phyloP scores from a whole-genome alignment of 2,329 filamentous ascomycete species.

The Cercospora sp. region DNA sequence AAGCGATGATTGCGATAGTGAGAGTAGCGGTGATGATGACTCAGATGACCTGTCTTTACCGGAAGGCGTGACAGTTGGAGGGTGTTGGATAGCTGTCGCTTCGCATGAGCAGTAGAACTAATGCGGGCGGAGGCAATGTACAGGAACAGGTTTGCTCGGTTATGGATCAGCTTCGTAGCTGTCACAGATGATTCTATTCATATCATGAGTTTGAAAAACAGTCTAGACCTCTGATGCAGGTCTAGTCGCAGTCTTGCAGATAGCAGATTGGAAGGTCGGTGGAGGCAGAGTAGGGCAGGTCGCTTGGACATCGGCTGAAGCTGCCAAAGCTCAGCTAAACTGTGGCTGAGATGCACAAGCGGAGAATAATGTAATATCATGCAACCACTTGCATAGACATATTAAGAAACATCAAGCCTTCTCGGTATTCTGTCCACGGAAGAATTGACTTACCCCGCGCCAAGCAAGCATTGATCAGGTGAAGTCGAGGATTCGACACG shows the following conservation, averaged over 20 bases:
- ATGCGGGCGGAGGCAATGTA: not conserved
- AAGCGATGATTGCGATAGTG: not conserved
- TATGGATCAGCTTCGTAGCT: not conserved
- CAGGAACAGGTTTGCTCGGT: not conserved
- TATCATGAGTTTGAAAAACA: not conserved
- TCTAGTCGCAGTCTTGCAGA: not conserved
- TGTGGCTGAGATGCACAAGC: not conserved
- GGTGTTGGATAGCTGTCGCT: conserved; percentile 6
- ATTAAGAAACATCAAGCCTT: not conserved
- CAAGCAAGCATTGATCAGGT: conserved; percentile 1
- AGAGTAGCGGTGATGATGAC: conserved; percentile 4
- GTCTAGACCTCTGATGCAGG: not conserved
- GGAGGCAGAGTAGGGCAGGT: not conserved
- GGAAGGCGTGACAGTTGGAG: conserved; percentile 4
- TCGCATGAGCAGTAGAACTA: conserved; percentile 6
- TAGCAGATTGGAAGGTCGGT: not conserved
- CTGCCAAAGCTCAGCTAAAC: not conserved
- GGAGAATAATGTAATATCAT: not conserved
- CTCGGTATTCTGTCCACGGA: not conserved
- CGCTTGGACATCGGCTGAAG: not conserved
- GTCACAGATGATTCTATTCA: not conserved
- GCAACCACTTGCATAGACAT: not conserved
- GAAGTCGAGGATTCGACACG: not conserved
- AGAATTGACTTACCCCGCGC: conserved; percentile 11
- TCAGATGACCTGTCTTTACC: not conserved